Percentiles rank a stretch among this genome's conserved stretches.
Conservation (phyloP, 805 yeast species). For the Myxozyma neotropica region DNA sequence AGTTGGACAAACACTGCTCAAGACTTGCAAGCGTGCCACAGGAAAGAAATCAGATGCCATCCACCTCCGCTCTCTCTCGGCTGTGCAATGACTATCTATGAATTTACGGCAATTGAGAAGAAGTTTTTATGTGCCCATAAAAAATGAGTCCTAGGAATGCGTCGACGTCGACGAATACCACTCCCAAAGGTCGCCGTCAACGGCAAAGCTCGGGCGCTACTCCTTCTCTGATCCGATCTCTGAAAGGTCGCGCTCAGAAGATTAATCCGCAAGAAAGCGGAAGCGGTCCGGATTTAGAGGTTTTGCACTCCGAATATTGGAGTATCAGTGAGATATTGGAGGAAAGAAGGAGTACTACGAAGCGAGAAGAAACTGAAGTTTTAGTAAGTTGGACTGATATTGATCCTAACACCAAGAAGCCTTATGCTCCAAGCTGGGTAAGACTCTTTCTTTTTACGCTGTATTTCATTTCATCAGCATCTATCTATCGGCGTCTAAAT, state of each 20-base stretch:
- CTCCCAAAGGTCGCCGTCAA: too few species aligned
- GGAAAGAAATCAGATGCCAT: too few species aligned
- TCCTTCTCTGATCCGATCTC: too few species aligned
- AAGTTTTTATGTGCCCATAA: neutral
- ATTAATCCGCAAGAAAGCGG: neutral
- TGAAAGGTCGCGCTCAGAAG: too few species aligned
- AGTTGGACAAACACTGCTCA: too few species aligned
- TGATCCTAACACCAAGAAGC: slow-evolving; percentile 10
- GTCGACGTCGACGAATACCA: too few species aligned
- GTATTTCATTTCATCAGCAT: neutral
- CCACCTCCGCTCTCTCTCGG: too few species aligned
- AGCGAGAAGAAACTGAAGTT: neutral
- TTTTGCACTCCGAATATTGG: neutral
- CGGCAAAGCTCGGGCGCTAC: too few species aligned
- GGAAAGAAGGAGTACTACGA: neutral
- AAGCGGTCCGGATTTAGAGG: neutral
- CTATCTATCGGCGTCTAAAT: too few species aligned
- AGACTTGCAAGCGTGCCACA: too few species aligned
- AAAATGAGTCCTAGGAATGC: neutral
- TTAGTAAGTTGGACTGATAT: slow-evolving; percentile 12
- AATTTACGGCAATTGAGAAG: too few species aligned
- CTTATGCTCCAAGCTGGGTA: slow-evolving; percentile 20
- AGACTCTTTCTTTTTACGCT: neutral
- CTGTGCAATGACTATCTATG: neutral
- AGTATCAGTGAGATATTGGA: slow-evolving; percentile 7